Evolutionary conservation across 176 grass and related monocot species (phyloP).

Genomic region (Triticum timopheevii): DNA sequence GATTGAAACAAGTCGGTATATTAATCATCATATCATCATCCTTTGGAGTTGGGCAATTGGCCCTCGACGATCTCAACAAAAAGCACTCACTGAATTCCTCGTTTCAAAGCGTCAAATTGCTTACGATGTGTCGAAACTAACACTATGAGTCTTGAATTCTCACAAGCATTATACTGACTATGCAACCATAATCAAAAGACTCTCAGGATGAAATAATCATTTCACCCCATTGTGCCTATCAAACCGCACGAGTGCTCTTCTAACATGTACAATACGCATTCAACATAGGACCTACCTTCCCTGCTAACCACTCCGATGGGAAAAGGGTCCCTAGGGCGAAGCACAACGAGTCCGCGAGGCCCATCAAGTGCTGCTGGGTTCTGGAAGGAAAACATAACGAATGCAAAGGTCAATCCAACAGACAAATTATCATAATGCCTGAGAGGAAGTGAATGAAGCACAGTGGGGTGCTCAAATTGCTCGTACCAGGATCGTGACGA

Average conservation of each 20-base stretch:
- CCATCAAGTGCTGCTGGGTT: conserved; percentile 66
- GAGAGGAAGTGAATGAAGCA: background rate
- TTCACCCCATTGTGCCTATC: background rate
- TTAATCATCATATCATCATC: background rate
- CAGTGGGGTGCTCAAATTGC: background rate
- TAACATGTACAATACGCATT: background rate
- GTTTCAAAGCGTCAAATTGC: background rate
- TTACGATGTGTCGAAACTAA: background rate
- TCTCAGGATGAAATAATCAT: background rate
- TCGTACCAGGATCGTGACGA: conserved; percentile 79
- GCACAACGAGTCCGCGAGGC: conserved; percentile 64
- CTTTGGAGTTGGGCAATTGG: background rate
- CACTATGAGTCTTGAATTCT: background rate
- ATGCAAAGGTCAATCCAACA: background rate
- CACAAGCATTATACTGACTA: background rate
- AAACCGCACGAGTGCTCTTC: background rate
- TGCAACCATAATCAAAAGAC: conserved; percentile 9
- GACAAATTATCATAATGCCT: background rate
- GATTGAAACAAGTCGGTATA: background rate
- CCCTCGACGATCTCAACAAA: background rate
- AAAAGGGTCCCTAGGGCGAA: conserved; percentile 56
- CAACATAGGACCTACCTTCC: conserved; percentile 56
- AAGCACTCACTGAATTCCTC: background rate
- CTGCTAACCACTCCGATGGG: conserved; percentile 60
- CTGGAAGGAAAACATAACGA: conserved; percentile 26